phyloP scores from a whole-genome alignment of 1,284 basidiomycete genomes.

The Xanthoconium separans region DNA sequence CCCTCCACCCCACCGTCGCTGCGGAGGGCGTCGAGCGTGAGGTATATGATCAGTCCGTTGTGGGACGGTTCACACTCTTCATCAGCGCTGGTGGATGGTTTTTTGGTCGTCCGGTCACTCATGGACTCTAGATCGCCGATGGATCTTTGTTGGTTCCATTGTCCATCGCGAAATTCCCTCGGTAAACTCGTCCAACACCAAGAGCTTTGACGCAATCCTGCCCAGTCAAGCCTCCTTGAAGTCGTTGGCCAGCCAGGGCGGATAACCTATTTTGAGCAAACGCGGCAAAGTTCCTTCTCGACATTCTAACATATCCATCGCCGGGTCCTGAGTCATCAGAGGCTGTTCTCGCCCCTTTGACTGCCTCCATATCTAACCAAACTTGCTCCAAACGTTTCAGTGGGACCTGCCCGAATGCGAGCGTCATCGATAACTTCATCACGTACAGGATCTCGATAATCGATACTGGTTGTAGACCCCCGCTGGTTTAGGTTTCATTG shows the following conservation, averaged over 20 bases:
- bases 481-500: conserved; percentile 63
- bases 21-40: conserved; percentile 50
- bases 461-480: conserved; percentile 61
- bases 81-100: conserved; percentile 62
- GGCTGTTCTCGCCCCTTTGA: conserved; percentile 47
- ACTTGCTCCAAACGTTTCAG: conserved; percentile 70
- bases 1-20: conserved; percentile 54
- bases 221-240: conserved; percentile 60
- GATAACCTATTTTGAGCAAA: conserved; percentile 64
- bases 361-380: conserved; percentile 52
- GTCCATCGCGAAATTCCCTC: conserved; percentile 55
- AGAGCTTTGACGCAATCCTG: conserved; percentile 51
- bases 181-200: conserved; percentile 55
- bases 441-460: conserved; percentile 61
- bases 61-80: conserved; percentile 54
- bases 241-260: conserved; percentile 51
- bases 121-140: conserved; percentile 54
- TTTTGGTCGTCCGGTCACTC: conserved; percentile 52
- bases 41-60: conserved; percentile 45
- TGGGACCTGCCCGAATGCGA: conserved; percentile 43
- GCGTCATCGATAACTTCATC: conserved; percentile 53
- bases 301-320: conserved; percentile 56
- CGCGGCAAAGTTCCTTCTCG: conserved; percentile 58
- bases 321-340: conserved; percentile 64
- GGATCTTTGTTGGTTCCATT: conserved; percentile 63